Conservation (phyloP, 805 yeast species). For the Sungouiozyma ichnusensis region DNA sequence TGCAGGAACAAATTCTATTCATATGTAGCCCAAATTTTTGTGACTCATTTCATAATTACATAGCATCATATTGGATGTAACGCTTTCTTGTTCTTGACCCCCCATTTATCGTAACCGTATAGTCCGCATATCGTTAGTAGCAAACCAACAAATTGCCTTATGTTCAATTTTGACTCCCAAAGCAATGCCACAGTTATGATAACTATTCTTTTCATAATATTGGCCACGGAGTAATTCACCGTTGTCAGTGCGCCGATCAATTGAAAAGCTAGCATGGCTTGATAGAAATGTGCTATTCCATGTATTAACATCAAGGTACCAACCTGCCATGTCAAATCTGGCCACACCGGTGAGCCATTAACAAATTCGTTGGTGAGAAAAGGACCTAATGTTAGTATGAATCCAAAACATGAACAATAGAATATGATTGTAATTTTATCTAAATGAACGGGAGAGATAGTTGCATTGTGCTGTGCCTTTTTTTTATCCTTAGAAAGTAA, state of each 20-base stretch:
- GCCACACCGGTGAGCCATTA: conserved; percentile 17
- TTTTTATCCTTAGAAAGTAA: conserved; percentile 15
- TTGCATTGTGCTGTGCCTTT: conserved; percentile 15
- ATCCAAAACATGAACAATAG: conserved; percentile 64
- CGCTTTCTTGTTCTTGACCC: conserved; percentile 22
- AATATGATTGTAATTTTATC: conserved; percentile 64
- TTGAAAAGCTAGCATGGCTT: conserved; percentile 67
- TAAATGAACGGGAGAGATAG: conserved; percentile 29
- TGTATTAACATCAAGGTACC: conserved; percentile 41
- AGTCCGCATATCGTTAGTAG: conserved; percentile 48
- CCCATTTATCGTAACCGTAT: conserved; percentile 68
- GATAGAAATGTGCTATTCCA: conserved; percentile 60
- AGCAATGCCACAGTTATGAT: conserved; percentile 56
- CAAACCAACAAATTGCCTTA: conserved; percentile 42
- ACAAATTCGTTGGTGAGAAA: conserved; percentile 45
- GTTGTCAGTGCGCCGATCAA: conserved; percentile 64
- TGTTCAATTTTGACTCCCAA: conserved; percentile 43
- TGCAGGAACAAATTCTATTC: no score
- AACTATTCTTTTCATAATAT: conserved; percentile 61
- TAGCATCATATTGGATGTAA: no score
- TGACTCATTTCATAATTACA: no score
- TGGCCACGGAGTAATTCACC: conserved; percentile 70
- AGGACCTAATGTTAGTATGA: conserved; percentile 54
- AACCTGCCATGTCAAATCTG: conserved; percentile 23
- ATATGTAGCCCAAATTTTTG: no score